Base-by-base conservation (phyloP, 1,284 basidiomycete genomes). In the Mycena sp. region DNA sequence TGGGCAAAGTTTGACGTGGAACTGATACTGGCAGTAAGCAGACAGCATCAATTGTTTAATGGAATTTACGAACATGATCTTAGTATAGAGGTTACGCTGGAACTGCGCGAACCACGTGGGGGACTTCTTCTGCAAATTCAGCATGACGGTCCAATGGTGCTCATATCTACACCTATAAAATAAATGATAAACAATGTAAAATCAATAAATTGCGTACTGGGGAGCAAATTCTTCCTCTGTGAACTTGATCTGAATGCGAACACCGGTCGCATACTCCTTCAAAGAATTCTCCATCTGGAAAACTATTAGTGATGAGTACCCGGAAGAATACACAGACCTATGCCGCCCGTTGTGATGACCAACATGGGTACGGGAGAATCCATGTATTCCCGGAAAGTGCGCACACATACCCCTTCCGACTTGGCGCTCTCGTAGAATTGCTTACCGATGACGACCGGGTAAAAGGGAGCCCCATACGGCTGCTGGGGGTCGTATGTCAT, bases 1-100 rank as follows among this genome's bases (percentile, higher is more conserved):
- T 55, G 41, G 23, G 53, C 40, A 16, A 55, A 55, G 53, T 55
- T 55, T 12, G 43, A 55, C 3, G 41, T 35, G 9, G 54, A 45
- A 26, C 54, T 56, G 44, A 1, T 28, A 1, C n/a, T n/a, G n/a
- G 23, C 38, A 53, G 23, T 53, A n/a, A 41, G 40, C 7, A 14
- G 26, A 30, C 9, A 53, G n/a, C n/a, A n/a, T n/a, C n/a, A n/a
- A n/a, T 35, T 11, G 17, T 45, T 10, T 9, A 37, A 35, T 23
- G 12, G 6, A 56, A 37, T 14, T 35, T 35, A 14, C 32, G 32
- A 35, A 35, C 53, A 51, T 28, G 19, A 56, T 52, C 26, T 56
- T 56, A 2, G 23, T 16, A 21, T 56, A 56, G 2, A 56, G 43
- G 4, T 38, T 38, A 32, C 25, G 53, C 32, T 56, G 43, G 53